phyloP scores from a whole-genome alignment of 164 flowering plant genomes.

The Umbellularia californica region DNA sequence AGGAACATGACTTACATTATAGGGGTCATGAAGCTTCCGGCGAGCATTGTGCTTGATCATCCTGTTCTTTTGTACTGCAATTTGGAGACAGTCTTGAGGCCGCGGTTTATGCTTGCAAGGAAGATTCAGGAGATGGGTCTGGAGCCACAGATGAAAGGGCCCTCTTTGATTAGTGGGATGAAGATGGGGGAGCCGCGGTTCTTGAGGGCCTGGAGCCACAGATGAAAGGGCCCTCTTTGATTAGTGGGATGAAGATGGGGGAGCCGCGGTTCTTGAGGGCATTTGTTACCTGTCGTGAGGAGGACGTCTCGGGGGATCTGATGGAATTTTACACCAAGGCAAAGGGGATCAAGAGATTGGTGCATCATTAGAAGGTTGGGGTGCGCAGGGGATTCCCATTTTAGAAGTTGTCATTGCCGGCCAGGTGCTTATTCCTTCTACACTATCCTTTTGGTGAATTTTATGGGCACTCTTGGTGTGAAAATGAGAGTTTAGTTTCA shows the following conservation, averaged over 20 bases:
- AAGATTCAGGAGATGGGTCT: constrained; percentile 50
- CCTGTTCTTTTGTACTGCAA: constrained; percentile 43
- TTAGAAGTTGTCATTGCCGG: constrained; percentile 16
- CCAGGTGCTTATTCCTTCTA: background rate
- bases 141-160: constrained; percentile 39
- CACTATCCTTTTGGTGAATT: no score
- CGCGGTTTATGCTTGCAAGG: constrained; percentile 36
- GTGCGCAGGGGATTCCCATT: constrained; percentile 45
- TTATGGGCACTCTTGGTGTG: no score
- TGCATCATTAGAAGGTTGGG: constrained; percentile 36
- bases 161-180: constrained; percentile 35
- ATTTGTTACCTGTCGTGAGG: constrained; percentile 41
- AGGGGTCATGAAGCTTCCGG: constrained; percentile 47
- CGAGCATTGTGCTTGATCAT: constrained; percentile 27
- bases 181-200: constrained; percentile 60
- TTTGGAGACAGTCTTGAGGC: constrained; percentile 49
- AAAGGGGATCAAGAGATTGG: constrained; percentile 51
- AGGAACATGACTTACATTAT: constrained; percentile 61
- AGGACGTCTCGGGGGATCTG: constrained; percentile 36
- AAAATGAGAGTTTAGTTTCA: no score
- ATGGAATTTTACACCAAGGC: constrained; percentile 35
- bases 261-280: constrained; percentile 46
- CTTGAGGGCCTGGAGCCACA: constrained; percentile 39
- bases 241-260: constrained; percentile 54
- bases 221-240: constrained; percentile 34